phyloP scores from a whole-genome alignment of 2,329 filamentous ascomycete species.

The Neocucurbitaria cava region DNA sequence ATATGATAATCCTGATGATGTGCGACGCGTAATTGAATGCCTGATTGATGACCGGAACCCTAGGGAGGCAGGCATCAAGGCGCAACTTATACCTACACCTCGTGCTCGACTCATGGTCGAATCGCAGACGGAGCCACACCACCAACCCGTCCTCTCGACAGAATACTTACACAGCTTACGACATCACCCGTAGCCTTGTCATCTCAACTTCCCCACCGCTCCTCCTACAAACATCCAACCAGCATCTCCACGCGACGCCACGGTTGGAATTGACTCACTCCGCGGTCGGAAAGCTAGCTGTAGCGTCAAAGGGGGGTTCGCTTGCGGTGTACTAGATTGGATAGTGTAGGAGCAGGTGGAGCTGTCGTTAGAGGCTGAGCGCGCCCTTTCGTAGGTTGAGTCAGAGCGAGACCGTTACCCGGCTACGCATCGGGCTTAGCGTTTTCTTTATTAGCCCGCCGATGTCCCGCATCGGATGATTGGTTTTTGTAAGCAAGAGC shows the following conservation, averaged over 20 bases:
- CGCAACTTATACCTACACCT: constrained; percentile 2
- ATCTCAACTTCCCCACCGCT: background rate
- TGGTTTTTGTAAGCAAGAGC: background rate
- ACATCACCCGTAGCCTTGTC: background rate
- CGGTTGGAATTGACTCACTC: constrained; percentile 1
- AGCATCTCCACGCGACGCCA: background rate
- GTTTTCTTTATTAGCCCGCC: background rate
- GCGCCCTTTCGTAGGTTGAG: background rate
- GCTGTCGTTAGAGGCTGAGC: background rate
- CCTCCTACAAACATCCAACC: background rate
- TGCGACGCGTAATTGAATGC: background rate
- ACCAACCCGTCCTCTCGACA: background rate
- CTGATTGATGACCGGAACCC: background rate
- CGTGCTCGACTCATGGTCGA: background rate
- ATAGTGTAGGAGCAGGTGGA: background rate
- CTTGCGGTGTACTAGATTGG: background rate
- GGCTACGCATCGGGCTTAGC: background rate
- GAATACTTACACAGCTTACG: background rate
- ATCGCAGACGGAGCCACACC: background rate
- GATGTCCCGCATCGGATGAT: background rate
- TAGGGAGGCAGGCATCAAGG: background rate
- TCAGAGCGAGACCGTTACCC: constrained; percentile 2
- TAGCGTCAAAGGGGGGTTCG: background rate
- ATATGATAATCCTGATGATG: background rate
- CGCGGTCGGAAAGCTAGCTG: background rate